Conservation (phyloP, 23 red algal genomes). For the Gracilaria domingensis region DNA sequence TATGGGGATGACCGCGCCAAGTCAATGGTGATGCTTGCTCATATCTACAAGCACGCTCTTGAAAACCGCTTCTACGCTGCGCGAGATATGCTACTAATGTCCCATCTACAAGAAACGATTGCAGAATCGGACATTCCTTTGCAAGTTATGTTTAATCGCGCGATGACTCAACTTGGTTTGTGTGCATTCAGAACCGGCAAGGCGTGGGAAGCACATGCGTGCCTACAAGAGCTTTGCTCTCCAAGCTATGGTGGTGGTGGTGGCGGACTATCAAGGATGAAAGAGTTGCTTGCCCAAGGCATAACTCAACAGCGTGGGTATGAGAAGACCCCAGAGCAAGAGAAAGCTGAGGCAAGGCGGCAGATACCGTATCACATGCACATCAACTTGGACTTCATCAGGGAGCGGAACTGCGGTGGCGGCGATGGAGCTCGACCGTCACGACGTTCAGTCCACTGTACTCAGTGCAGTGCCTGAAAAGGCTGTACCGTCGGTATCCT, state of each 20-base stretch:
- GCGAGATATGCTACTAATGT: constrained; percentile 98
- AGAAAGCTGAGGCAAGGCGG: constrained; percentile 87
- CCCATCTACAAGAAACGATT: constrained; percentile 98
- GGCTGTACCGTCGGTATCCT: too few species aligned
- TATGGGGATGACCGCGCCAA: constrained; percentile 96
- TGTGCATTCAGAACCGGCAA: constrained; percentile 94
- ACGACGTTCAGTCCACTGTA: too few species aligned
- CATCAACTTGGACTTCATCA: constrained; percentile 92
- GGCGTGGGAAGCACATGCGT: constrained; percentile 81
- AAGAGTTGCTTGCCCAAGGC: constrained; percentile 96
- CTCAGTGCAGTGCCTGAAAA: too few species aligned
- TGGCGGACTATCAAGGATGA: constrained; percentile 82
- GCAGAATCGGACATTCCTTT: constrained; percentile 75
- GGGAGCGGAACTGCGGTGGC: constrained; percentile 92
- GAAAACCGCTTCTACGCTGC: constrained; percentile 90
- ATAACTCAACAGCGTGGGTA: constrained; percentile 77
- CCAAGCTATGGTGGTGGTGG: constrained; percentile 80
- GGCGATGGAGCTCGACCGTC: constrained; percentile 75
- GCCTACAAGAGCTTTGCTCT: constrained; percentile 94
- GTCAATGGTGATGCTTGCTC: constrained; percentile 90
- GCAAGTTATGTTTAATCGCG: constrained; percentile 96
- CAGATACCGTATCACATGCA: constrained; percentile 99
- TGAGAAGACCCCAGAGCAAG: constrained; percentile 93
- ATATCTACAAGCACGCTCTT: constrained; percentile 98
- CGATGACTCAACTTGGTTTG: constrained; percentile 98